Evolutionary conservation across 805 yeast genomes (phyloP).

Genomic region (Blastobotrys mokoenaii): DNA sequence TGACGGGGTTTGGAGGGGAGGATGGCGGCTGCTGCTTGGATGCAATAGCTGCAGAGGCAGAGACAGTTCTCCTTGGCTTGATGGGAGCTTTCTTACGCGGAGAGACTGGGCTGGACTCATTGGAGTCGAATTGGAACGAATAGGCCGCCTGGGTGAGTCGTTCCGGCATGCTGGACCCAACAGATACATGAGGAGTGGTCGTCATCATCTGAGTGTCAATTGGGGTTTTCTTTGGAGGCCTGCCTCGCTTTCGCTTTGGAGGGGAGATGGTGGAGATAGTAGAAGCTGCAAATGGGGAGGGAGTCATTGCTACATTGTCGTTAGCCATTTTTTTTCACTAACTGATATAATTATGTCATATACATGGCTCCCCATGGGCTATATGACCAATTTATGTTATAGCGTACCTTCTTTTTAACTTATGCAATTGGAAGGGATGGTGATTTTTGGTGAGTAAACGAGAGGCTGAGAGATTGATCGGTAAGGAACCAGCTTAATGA

Average conservation of each 20-base stretch:
- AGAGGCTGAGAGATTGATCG: background rate
- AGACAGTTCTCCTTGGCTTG: no score
- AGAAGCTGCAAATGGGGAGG: no score
- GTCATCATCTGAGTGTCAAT: slow-evolving; percentile 17
- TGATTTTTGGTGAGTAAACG: background rate
- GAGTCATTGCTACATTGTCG: no score
- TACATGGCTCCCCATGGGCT: background rate
- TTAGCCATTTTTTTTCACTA: background rate
- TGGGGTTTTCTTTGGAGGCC: slow-evolving; percentile 18
- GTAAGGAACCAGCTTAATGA: no score
- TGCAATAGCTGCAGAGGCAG: background rate
- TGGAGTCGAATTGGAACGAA: slow-evolving; percentile 6
- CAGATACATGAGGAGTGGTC: slow-evolving; percentile 13
- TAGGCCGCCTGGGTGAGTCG: slow-evolving; percentile 6
- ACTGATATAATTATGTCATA: background rate
- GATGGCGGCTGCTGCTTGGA: background rate
- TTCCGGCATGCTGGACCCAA: slow-evolving; percentile 2
- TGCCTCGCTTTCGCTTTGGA: slow-evolving; percentile 13
- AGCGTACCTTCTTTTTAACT: no score
- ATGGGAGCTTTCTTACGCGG: no score
- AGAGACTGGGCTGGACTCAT: no score
- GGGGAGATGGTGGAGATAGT: background rate
- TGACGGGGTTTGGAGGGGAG: background rate
- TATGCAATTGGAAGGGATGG: background rate
- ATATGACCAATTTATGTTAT: background rate